A percentile compares a stretch with the other conserved stretches of the same genome.
phyloP scores from a whole-genome alignment of 2,329 filamentous ascomycete genomes.

The Nectriaceae sp. region DNA sequence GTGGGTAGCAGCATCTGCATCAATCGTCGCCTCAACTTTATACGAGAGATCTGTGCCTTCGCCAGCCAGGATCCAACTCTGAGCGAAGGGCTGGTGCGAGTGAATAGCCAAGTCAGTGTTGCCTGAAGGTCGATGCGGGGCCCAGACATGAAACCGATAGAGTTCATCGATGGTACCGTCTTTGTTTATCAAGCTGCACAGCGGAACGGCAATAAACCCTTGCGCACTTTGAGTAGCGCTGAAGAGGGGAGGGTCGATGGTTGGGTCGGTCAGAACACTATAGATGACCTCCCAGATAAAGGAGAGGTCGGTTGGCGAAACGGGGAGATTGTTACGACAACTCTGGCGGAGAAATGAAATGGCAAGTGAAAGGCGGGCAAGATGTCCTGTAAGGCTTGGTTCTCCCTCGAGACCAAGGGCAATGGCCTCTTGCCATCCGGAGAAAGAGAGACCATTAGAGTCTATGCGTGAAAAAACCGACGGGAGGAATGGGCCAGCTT shows the following conservation, averaged over 20 bases:
- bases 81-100: conserved; percentile 36
- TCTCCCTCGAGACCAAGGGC: background rate
- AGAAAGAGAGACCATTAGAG: background rate
- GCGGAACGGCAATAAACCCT: conserved; percentile 35
- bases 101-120: conserved; percentile 31
- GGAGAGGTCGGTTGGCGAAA: background rate
- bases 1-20: conserved; percentile 27
- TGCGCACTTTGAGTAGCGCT: conserved; percentile 31
- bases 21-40: conserved; percentile 19
- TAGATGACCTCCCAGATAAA: background rate
- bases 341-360: conserved; percentile 1
- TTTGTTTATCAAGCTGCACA: conserved; percentile 34
- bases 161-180: conserved; percentile 37
- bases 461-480: background rate
- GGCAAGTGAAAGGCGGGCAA: background rate
- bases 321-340: background rate
- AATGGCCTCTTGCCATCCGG: background rate
- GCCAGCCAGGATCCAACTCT: conserved; percentile 40
- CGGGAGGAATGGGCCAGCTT: background rate
- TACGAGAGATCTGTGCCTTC: conserved; percentile 33
- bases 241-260: background rate
- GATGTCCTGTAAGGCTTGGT: background rate
- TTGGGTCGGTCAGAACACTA: background rate
- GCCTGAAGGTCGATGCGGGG: conserved; percentile 33
- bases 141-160: conserved; percentile 37